Conservation (phyloP, 2,329 filamentous ascomycete genomes). For the Xylaria sp. region DNA sequence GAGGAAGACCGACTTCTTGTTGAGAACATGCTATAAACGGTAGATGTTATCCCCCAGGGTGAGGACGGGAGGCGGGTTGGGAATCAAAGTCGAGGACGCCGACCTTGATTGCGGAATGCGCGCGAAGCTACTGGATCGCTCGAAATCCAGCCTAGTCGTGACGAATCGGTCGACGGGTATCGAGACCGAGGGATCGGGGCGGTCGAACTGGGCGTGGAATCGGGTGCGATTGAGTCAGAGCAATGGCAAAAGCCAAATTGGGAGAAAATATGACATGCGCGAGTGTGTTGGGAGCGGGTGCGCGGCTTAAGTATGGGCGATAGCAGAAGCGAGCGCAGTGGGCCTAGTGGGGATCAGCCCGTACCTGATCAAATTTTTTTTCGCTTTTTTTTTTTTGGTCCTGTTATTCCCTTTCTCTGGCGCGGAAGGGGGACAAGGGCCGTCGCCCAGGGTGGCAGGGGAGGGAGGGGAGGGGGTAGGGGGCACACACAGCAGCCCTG, state of each 20-base stretch:
- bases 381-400: slow-evolving; percentile 9
- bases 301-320: slow-evolving; percentile 28
- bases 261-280: slow-evolving; percentile 30
- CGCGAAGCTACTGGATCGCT: slow-evolving; percentile 48
- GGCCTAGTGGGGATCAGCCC: slow-evolving; percentile 16
- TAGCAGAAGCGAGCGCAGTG: slow-evolving; percentile 16
- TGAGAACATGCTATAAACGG: slow-evolving; percentile 60
- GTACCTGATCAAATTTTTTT: slow-evolving; percentile 22
- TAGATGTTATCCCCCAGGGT: slow-evolving; percentile 46
- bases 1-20: slow-evolving; percentile 59
- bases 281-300: slow-evolving; percentile 36
- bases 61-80: slow-evolving; percentile 35
- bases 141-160: slow-evolving; percentile 41
- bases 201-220: slow-evolving; percentile 22
- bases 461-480: slow-evolving; percentile 11
- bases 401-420: slow-evolving; percentile 1
- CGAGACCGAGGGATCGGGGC: not conserved
- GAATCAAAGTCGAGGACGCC: slow-evolving; percentile 47
- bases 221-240: slow-evolving; percentile 33
- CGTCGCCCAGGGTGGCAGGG: no score
- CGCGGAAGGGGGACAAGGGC: slow-evolving; percentile 15
- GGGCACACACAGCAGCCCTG: slow-evolving; percentile 18
- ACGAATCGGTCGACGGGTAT: slow-evolving; percentile 24
- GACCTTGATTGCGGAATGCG: slow-evolving; percentile 43
- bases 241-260: slow-evolving; percentile 43